Conservation (phyloP, 345 rosid species). For the Passiflora organensis region DNA sequence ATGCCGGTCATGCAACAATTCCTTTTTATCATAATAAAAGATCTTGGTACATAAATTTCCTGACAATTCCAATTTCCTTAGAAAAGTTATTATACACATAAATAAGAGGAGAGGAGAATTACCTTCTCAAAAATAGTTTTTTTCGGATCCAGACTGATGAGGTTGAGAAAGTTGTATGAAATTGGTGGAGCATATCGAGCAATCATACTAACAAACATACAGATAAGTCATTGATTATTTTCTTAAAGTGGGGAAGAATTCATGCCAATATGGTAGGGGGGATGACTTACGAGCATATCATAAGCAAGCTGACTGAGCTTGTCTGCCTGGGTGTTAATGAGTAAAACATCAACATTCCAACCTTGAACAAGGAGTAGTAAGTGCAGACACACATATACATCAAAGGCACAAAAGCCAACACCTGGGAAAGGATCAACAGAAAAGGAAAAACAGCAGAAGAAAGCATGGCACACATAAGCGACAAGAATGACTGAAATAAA, state of each 20-base stretch:
- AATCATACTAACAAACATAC: constrained; percentile 65
- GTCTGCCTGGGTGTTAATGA: constrained; percentile 95
- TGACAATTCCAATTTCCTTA: too few species aligned
- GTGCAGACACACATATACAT: constrained; percentile 99
- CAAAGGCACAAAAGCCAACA: constrained; percentile 83
- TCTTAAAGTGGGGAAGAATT: not conserved
- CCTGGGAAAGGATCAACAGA: constrained; percentile 42
- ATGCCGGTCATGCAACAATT: not conserved
- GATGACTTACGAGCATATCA: constrained; percentile 96
- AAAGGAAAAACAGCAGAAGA: not conserved
- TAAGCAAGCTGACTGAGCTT: constrained; percentile 90
- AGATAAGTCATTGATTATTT: not conserved
- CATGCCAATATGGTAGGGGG: constrained; percentile 2
- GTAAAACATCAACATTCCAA: constrained; percentile 98
- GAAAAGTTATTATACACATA: too few species aligned
- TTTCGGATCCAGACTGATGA: constrained; percentile 54
- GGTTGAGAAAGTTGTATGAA: constrained; percentile 95
- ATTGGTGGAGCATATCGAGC: constrained; percentile 98
- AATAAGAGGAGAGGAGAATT: constrained; percentile 15
- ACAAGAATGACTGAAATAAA: not conserved
- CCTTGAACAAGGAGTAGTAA: constrained; percentile 86
- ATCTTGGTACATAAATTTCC: too few species aligned
- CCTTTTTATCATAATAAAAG: too few species aligned
- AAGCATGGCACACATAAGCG: not conserved
- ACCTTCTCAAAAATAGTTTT: constrained; percentile 90